Evolutionary conservation across 164 flowering plant genomes (phyloP), one percentile per base, ranked within the genome.

Genomic region (Platanus orientalis): DNA sequence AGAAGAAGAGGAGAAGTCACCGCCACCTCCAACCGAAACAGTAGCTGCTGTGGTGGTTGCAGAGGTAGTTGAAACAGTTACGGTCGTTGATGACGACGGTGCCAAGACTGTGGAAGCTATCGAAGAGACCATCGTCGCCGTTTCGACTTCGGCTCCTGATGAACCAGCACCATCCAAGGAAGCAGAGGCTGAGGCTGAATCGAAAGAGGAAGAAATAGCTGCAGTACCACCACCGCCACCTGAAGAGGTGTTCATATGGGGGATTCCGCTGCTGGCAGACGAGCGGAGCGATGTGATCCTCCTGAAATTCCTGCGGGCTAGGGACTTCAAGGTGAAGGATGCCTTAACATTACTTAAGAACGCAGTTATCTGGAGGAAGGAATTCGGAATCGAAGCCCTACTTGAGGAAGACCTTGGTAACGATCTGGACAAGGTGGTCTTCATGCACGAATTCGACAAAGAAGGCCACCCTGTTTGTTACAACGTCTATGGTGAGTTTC

Each of bases 401-500:
- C 57, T 90, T 4, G 89, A 81, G 2, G 92, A 89, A 66, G 90
- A 81, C 17, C 70, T 80, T 6, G 92, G 89, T 0, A 75, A 54
- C 17, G 88, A 83, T 45, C 70, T 83, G 19, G 96, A 89, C 9
- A 82, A 83, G 65, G 94, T 76, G 50, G 97, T 89, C 53, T 95
- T 83, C 78, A 81, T 80, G 78, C 76, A 86, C 21, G 97, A 96
- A 0, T 44, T 65, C 19, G 96, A 83, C 44, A 85, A 73, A 60
- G 90, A 95, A 61, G 90, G 96, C 0, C 96, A 92, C 66, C 91
- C 93, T 0, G 97, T 95, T 9, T 84, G 92, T 63, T 95, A 92
- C 80, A 95, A 95, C 54, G 94, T 83, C 4, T 88, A 76, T 54
- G 96, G 99, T 0, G 90, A 84, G 69, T 91, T 91, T 26, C 80